Evolutionary conservation across 108 stramenopile species (phyloP).

Genomic region (Skeletonema menzelii): DNA sequence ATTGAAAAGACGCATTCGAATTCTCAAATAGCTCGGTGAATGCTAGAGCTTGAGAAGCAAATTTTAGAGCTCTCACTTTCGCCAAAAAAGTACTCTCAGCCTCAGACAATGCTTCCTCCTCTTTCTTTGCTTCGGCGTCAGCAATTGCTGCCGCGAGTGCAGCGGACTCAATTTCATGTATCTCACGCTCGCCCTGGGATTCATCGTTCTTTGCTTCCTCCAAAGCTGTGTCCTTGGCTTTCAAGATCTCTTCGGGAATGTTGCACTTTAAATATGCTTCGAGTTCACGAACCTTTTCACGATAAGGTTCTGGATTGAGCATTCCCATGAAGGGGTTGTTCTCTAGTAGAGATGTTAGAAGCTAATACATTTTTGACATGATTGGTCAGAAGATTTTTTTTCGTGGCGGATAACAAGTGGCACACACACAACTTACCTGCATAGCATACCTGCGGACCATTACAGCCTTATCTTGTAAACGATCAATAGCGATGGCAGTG

Average conservation of each 20-base stretch:
- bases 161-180: constrained; percentile 65
- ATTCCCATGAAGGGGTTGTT: constrained; percentile 93
- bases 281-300: constrained; percentile 68
- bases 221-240: constrained; percentile 65
- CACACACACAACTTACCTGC: constrained; percentile 62
- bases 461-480: constrained; percentile 94
- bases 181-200: constrained; percentile 18
- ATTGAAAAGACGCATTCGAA: constrained; percentile 67
- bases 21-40: constrained; percentile 85
- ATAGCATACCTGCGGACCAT: constrained; percentile 90
- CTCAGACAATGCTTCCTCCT: constrained; percentile 42
- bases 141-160: constrained; percentile 73
- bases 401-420: neutral
- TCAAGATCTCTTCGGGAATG: constrained; percentile 62
- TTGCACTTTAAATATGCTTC: constrained; percentile 66
- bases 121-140: constrained; percentile 48
- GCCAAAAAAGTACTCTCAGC: constrained; percentile 57
- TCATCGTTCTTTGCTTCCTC: constrained; percentile 52
- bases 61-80: constrained; percentile 75
- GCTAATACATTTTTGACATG: constrained; percentile 36
- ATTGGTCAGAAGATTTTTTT: neutral
- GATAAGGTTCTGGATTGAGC: constrained; percentile 86
- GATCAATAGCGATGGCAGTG: constrained; percentile 81
- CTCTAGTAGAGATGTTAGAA: constrained; percentile 82
- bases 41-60: constrained; percentile 73